Evolutionary conservation across 805 yeast genomes (phyloP).

Genomic region (Debaryomyces tyrocola): DNA sequence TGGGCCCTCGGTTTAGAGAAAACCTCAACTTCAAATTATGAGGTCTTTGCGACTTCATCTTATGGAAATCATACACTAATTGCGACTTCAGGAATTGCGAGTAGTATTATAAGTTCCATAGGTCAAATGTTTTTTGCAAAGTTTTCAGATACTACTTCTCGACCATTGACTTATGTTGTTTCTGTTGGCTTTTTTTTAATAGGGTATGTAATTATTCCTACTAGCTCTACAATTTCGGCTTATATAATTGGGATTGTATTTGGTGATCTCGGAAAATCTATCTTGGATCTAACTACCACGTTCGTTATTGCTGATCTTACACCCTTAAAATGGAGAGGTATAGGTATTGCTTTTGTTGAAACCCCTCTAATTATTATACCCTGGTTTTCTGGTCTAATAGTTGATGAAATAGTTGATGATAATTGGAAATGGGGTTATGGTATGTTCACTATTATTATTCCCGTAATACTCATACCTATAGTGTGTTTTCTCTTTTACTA

Average conservation of each 20-base stretch:
- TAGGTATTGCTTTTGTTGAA: constrained; percentile 17
- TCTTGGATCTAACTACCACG: constrained; percentile 14
- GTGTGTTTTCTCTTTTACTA: constrained; percentile 26
- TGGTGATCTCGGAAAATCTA: constrained; percentile 17
- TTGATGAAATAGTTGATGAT: constrained; percentile 22
- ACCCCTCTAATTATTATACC: constrained; percentile 43
- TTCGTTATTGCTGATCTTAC: constrained; percentile 25
- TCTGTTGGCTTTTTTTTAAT: constrained; percentile 15
- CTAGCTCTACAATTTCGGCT: constrained; percentile 19
- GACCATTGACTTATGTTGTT: constrained; percentile 18
- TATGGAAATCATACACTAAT: no score
- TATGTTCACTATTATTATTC: constrained; percentile 47
- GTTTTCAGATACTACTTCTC: constrained; percentile 22
- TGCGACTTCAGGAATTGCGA: no score
- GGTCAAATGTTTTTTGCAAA: constrained; percentile 11
- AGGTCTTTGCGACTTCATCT: no score
- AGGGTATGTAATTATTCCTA: constrained; percentile 22
- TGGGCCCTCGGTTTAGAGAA: no score
- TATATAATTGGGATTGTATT: constrained; percentile 22
- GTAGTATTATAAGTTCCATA: no score
- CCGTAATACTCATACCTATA: constrained; percentile 37
- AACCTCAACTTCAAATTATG: no score
- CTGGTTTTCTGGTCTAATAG: constrained; percentile 44
- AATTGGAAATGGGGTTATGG: constrained; percentile 59
- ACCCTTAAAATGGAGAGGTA: constrained; percentile 25